Conservation (phyloP, 768 basidiomycete species). For the Fomitopsis serialis region DNA sequence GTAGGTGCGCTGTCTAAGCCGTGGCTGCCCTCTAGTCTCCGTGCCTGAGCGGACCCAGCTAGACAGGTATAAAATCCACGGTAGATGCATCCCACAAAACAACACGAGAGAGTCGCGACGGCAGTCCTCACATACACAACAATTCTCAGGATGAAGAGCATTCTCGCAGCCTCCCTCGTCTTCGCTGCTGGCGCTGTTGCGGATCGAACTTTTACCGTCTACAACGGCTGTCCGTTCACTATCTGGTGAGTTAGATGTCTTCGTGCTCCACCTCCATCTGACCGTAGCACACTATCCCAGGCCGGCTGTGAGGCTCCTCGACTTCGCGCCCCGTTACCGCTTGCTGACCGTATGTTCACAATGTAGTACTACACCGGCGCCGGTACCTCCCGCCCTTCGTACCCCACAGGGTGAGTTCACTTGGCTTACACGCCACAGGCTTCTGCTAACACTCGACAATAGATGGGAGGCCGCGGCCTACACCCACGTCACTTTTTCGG, state of each 20-base stretch:
- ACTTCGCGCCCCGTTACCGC: background rate
- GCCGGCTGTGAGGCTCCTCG: background rate
- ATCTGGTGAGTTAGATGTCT: constrained; percentile 28
- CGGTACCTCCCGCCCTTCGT: background rate
- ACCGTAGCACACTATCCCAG: background rate
- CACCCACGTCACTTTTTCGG: constrained; percentile 21
- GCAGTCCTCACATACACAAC: background rate
- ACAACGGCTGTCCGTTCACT: constrained; percentile 37
- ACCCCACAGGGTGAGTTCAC: constrained; percentile 25
- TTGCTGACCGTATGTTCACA: background rate
- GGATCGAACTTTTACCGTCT: constrained; percentile 32
- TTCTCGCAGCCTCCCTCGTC: constrained; percentile 2
- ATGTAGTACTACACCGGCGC: background rate
- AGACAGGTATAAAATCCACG: background rate
- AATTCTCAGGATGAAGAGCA: constrained; percentile 9
- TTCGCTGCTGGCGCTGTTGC: constrained; percentile 7
- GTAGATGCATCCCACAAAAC: background rate
- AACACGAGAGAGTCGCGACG: background rate
- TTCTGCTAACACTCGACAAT: too few relatives aligned
- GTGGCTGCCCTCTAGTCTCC: background rate
- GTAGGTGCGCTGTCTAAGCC: background rate
- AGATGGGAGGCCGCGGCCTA: constrained; percentile 23
- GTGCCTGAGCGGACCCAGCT: background rate
- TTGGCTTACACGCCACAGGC: background rate
- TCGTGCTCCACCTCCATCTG: background rate